Evolutionary conservation across 1,139 yeast species (phyloP).

Genomic region (Candida frijolesensis): DNA sequence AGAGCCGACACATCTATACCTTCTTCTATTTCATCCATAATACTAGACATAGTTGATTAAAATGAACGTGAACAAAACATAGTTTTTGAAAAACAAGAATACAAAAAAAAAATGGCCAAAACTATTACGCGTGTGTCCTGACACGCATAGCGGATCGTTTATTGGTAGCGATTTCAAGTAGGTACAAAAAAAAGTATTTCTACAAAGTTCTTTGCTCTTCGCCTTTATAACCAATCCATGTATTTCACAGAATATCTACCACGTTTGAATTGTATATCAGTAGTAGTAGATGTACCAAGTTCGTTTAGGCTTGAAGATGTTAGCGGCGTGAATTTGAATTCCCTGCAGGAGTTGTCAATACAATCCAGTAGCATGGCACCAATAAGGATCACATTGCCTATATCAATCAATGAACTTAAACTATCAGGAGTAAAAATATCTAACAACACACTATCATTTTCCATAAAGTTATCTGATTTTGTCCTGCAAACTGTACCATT

Average conservation of each 20-base stretch:
- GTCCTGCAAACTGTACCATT: slow-evolving; percentile 19
- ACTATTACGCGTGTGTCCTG: no score
- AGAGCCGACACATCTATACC: background rate
- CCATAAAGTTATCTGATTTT: slow-evolving; percentile 10
- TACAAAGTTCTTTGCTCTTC: background rate
- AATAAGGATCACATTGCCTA: slow-evolving; percentile 3
- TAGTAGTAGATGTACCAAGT: slow-evolving; percentile 23
- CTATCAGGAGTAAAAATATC: slow-evolving; percentile 13
- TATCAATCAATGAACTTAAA: slow-evolving; percentile 4
- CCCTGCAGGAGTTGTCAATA: background rate
- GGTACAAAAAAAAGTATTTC: background rate
- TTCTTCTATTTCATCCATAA: slow-evolving; percentile 4
- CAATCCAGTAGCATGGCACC: background rate
- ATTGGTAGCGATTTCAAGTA: background rate
- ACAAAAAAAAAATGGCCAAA: background rate
- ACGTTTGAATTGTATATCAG: slow-evolving; percentile 34
- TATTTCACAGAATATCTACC: slow-evolving; percentile 44
- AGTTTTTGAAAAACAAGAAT: background rate
- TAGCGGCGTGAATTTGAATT: background rate
- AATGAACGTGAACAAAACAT: background rate
- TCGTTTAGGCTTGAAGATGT: slow-evolving; percentile 4
- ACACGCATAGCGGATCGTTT: background rate
- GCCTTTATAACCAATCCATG: slow-evolving; percentile 21
- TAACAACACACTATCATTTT: slow-evolving; percentile 11
- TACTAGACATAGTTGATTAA: slow-evolving; percentile 4